Evolutionary conservation across 2,329 filamentous ascomycete species (phyloP), one percentile per base, ranked within the genome.

Genomic region (Arthroderma uncinatum): DNA sequence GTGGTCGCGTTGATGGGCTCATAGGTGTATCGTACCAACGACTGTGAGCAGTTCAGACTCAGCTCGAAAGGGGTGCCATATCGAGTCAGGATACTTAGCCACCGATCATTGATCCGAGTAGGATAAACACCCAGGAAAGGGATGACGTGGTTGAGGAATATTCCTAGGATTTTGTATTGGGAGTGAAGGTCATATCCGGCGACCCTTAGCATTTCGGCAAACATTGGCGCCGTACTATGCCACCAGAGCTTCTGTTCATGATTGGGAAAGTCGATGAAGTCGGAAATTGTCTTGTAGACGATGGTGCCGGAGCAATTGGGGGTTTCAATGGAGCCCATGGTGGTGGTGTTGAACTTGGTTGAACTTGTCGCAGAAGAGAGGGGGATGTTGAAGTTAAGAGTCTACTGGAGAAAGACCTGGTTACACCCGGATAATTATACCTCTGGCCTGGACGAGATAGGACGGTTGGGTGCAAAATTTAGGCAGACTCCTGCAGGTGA

Each of bases 191-290:
- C 56, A 23, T 64, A 65, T 2, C 57, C 47, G n/a, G 59, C 56
- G n/a, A 50, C 30, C 4, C 54, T 42, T 4, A 66, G 55, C 42
- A 62, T 56, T 23, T 58, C 57, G 5, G 57, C 58, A 9, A 64
- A 53, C 59, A 65, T 60, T 3, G 61, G 58, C 1, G 53, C 63
- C 10, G 57, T 61, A n/a, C 59, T 62, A 19, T 63, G 47, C 63
- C 64, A 66, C 64, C 63, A 65, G 8, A 55, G 36, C 28, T 52
- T 28, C 34, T 65, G 56, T 33, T 60, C 55, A 2, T 60, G 42
- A 37, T 59, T 57, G n/a, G 40, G 25, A 28, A 61, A 59, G 14
- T n/a, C 39, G 14, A 58, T 16, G 42, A 28, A 40, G n/a, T 54
- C 50, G 28, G 56, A 39, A n/a, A 54, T 28, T 12, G 36, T 23